Base-by-base conservation (phyloP, 2,329 filamentous ascomycete genomes). In the Septoria petroselini region DNA sequence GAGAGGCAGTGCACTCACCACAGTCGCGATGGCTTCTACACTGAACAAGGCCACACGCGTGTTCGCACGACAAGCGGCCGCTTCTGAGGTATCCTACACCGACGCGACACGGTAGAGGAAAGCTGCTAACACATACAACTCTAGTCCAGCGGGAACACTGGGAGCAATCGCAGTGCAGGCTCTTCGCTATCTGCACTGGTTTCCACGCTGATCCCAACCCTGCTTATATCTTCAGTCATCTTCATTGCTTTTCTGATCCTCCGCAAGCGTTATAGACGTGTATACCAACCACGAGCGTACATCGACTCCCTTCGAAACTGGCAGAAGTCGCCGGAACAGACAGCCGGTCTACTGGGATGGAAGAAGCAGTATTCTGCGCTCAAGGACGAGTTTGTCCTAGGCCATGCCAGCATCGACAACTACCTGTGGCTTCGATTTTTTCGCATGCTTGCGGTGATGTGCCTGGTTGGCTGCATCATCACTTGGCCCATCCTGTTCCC, bases 321-420 rank as follows among this genome's bases (percentile, higher is more conserved):
- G 62, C 70, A 78, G 53, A 70, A 71, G 57, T 78, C 71, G 40
- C 77, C 77, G 15, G 67, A 74, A 4, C 68, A 63, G 14, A 65
- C 66, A 18, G 50, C 48, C 9, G 73, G 76, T 34, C 68, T 77
- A 50, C 65, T 81, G 41, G 76, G 77, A 56, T 81, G 78, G 77
- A 70, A 77, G 42, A 67, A 65, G 7, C 53, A 60, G 19, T 60
- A 48, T 41, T 37, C 14, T 9, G 11, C 53, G 43, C 39, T 62
- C 14, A 49, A 41, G 9, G 73, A 76, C 55, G 65, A 68, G 34
- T 72, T 69, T 52, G 69, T 75, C 30, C 66, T 76, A 23, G 68
- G 70, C 39, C 70, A 73, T 58, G 65, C 71, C 40, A 72, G 71
- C 17, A 68, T 75, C 37, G 73, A 76, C 56, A 72, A 70, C 51